phyloP scores from a whole-genome alignment of 2,329 filamentous ascomycete species.

The Fusarium buharicum region DNA sequence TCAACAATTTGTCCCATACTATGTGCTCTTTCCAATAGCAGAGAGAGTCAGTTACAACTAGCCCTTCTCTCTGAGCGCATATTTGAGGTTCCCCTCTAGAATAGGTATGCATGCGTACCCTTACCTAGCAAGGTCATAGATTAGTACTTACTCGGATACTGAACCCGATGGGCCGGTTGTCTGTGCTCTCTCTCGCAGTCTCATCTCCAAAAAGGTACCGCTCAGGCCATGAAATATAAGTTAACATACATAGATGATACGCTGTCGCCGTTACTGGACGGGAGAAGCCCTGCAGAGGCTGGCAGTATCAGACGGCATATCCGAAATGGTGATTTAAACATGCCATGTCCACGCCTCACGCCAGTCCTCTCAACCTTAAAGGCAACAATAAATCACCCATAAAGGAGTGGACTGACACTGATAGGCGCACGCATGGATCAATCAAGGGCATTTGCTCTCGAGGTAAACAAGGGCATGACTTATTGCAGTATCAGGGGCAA shows the following conservation, averaged over 20 bases:
- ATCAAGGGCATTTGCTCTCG: slow-evolving; percentile 15
- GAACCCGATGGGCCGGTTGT: slow-evolving; percentile 24
- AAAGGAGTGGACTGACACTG: slow-evolving; percentile 23
- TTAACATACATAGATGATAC: not conserved
- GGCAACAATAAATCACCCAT: slow-evolving; percentile 20
- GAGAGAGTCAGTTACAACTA: not conserved
- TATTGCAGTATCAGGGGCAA: slow-evolving; percentile 17
- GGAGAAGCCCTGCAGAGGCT: not conserved
- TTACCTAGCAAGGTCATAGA: slow-evolving; percentile 21
- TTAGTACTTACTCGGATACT: slow-evolving; percentile 4
- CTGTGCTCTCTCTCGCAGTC: slow-evolving; percentile 13
- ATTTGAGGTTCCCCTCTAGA: not conserved
- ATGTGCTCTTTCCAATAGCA: not conserved
- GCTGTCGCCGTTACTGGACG: not conserved
- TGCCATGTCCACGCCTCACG: slow-evolving; percentile 10
- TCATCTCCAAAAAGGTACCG: slow-evolving; percentile 14
- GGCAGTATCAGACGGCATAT: not conserved
- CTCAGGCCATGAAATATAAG: slow-evolving; percentile 10
- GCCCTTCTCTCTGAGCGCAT: not conserved
- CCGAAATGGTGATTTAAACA: slow-evolving; percentile 9
- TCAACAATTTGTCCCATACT: not conserved
- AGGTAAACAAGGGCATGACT: slow-evolving; percentile 23
- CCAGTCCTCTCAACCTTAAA: slow-evolving; percentile 5
- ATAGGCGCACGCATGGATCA: slow-evolving; percentile 27
- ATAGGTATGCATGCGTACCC: not conserved